Evolutionary conservation across 345 rosid species (phyloP).

Genomic region (Eucalyptus shirleyi): DNA sequence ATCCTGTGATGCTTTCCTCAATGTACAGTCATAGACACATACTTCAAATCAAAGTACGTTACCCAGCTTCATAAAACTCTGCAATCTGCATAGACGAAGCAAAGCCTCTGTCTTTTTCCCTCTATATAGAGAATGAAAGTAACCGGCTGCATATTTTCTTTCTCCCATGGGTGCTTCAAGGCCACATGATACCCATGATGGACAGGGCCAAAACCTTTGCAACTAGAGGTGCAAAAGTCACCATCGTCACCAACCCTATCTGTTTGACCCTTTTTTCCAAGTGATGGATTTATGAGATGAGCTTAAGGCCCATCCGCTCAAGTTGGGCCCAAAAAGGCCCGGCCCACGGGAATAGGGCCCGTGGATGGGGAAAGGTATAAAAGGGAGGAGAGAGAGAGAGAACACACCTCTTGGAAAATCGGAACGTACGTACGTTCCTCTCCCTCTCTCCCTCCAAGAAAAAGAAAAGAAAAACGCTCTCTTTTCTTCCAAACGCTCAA

Average conservation of each 20-base stretch:
- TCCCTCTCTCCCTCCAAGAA: no score
- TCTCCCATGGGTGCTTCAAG: slow-evolving; percentile 20
- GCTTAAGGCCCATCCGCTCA: no score
- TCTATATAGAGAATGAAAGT: neutral
- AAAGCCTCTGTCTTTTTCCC: neutral
- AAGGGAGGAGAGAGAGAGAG: no score
- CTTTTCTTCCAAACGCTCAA: no score
- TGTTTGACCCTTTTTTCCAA: neutral
- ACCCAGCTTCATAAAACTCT: neutral
- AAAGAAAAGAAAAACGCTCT: no score
- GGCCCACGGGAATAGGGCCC: no score
- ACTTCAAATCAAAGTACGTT: neutral
- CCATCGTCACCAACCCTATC: neutral
- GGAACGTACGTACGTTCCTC: no score
- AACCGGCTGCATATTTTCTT: slow-evolving; percentile 1
- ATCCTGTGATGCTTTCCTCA: neutral
- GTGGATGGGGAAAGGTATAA: no score
- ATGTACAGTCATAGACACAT: neutral
- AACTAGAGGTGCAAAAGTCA: neutral
- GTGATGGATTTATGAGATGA: no score
- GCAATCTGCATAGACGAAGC: neutral
- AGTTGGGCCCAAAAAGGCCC: no score
- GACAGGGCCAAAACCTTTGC: slow-evolving; percentile 20
- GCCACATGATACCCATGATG: slow-evolving; percentile 19
- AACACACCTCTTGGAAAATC: no score